Evolutionary conservation across 1,284 basidiomycete genomes (phyloP), one percentile per base, ranked within the genome.

Genomic region (Tylopilus sp.): DNA sequence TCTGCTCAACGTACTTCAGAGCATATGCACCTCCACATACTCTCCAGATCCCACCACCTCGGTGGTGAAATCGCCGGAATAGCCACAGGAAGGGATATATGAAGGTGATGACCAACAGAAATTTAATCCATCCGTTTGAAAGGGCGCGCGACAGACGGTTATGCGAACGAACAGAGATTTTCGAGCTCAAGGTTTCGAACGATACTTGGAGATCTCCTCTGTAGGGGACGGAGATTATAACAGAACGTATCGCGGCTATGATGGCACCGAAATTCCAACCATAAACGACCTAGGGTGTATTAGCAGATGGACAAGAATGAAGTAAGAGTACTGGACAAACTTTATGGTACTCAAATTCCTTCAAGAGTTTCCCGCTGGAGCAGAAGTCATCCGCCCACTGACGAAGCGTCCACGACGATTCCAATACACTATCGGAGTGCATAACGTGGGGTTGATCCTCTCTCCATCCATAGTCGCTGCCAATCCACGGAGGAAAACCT

Each of bases 11-110:
- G 10, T 67, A 63, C 62, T 83, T 84, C 39, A 88, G 67, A 15
- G 84, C 74, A 57, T 84, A 86, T 15, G 82, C 84, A 13, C 77
- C 78, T 13, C 86, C 86, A 41, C 81, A 82, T 13, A 87, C 79
- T 55, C 75, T 71, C 85, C 86, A 87, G 19, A 69, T 66, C 0
- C 85, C 85, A 13, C 84, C 84, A 11, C 84, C 84, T 0, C 66
- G 71, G 12, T 65, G 56, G 54, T 79, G 73, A 64, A 84, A 85
- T 11, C 78, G 77, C 58, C 79, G 78, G 67, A 78, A 87, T 9
- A 89, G 67, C 84, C 83, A 89, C 55, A 91, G 75, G 61, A 88
- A 77, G 0, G 86, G 86, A 59, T 79, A 89, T 49, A 89, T 71
- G 53, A 87, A 65, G 15, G 79, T 71, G 52, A 88, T 69, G 58